Conservation (phyloP, 2,329 filamentous ascomycete species). For the Graphilbum sp. region DNA sequence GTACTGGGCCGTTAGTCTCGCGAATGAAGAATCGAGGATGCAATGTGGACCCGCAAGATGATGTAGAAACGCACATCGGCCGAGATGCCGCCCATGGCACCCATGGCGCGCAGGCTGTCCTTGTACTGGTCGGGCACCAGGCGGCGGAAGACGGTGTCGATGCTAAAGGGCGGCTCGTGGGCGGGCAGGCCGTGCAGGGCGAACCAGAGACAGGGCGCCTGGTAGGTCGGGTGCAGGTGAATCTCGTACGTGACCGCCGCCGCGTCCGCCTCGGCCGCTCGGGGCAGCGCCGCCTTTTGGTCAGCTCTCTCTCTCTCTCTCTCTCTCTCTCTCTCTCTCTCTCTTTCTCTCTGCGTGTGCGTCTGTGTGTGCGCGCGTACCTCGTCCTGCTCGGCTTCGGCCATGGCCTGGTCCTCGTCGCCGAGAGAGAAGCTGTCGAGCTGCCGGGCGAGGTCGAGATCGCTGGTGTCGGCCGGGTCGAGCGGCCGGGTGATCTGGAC, state of each 20-base stretch:
- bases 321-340: no score
- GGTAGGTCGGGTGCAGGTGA: slow-evolving; percentile 58
- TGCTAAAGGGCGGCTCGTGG: slow-evolving; percentile 38
- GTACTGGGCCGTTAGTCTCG: no score
- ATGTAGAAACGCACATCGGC: slow-evolving; percentile 50
- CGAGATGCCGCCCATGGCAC: slow-evolving; percentile 58
- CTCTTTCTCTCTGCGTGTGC: no score
- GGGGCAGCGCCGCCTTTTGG: slow-evolving; percentile 23
- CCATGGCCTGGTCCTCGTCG: slow-evolving; percentile 24
- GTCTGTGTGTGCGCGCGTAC: no score
- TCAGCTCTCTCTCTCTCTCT: no score
- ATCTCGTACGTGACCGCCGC: slow-evolving; percentile 54
- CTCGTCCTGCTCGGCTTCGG: slow-evolving; percentile 35
- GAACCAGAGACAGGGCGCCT: slow-evolving; percentile 63
- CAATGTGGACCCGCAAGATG: no score
- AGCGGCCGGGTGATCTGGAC: slow-evolving; percentile 40
- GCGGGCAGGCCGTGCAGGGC: slow-evolving; percentile 40
- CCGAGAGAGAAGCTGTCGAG: slow-evolving; percentile 29
- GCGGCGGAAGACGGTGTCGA: slow-evolving; percentile 54
- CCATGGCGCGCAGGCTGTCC: slow-evolving; percentile 39
- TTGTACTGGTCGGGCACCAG: slow-evolving; percentile 54
- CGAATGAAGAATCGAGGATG: background rate
- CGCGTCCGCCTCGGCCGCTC: slow-evolving; percentile 13
- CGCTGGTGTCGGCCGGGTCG: slow-evolving; percentile 18
- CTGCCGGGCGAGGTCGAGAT: slow-evolving; percentile 27